A percentile compares a stretch with the other conserved stretches of the same genome.
Conservation (phyloP, 345 rosid genomes). For the Populus ilicifolia region DNA sequence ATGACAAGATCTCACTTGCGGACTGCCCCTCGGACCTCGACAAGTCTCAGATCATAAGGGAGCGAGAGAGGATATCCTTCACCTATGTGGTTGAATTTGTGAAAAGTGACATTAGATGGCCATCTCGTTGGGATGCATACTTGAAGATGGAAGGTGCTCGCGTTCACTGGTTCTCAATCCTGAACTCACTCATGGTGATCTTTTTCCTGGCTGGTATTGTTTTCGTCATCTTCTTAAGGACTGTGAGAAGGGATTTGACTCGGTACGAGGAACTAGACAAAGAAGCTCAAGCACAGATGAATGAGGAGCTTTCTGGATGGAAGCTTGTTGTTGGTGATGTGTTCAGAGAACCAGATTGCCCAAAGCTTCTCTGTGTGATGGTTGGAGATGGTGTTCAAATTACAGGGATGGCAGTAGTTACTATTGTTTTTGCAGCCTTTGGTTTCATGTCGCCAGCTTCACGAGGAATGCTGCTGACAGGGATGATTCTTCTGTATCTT, state of each 20-base stretch:
- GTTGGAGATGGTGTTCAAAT: slow-evolving; percentile 74
- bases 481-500: slow-evolving; percentile 76
- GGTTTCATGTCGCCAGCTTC: slow-evolving; percentile 89
- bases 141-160: slow-evolving; percentile 87
- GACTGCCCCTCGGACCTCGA: slow-evolving; percentile 70
- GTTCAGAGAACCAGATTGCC: slow-evolving; percentile 67
- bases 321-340: slow-evolving; percentile 89
- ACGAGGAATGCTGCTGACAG: slow-evolving; percentile 79
- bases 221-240: slow-evolving; percentile 75
- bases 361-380: slow-evolving; percentile 76
- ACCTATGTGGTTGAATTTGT: slow-evolving; percentile 81
- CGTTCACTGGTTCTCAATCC: slow-evolving; percentile 80
- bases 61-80: slow-evolving; percentile 63
- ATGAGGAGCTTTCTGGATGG: slow-evolving; percentile 87
- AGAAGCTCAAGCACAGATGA: slow-evolving; percentile 85
- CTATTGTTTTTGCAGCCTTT: slow-evolving; percentile 70
- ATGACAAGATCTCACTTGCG: slow-evolving; percentile 52
- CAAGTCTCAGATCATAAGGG: slow-evolving; percentile 74
- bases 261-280: slow-evolving; percentile 77
- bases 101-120: slow-evolving; percentile 69
- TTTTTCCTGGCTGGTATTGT: slow-evolving; percentile 73
- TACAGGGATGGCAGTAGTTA: slow-evolving; percentile 74
- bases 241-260: slow-evolving; percentile 80
- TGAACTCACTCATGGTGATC: slow-evolving; percentile 76
- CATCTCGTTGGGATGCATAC: slow-evolving; percentile 88